Base-by-base conservation (phyloP, 805 yeast genomes). In the Ogataea methanolica region DNA sequence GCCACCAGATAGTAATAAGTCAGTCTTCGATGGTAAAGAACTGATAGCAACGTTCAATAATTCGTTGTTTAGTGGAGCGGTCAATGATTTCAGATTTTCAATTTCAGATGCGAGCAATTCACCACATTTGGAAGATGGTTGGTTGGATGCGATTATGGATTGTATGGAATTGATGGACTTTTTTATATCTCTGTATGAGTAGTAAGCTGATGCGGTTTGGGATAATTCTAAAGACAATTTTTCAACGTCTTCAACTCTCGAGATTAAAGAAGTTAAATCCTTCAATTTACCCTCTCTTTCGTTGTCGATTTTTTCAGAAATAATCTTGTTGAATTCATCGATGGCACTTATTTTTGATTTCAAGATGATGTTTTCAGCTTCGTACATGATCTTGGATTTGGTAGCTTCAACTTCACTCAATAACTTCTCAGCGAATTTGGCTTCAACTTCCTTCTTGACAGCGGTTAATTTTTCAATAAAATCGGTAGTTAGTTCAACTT, bases 271-370 rank as follows among this genome's bases (percentile, higher is more conserved):
- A 33, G 76, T 75, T 59, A 94, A 74, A 58, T 84, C 75, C 41
- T 85, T 75, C 58, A 91, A 78, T 62, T 94, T 83, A 26, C 90
- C 88, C 53, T 83, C 74, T 69, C 98, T 83, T 73, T 86, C 96
- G 12, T 64, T 53, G 53, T 85, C 91, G 45, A 91, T 76, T 49
- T 76, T 76, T 46, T 78, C 75, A 41, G 74, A 63, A 42, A 89
- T 72, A 48, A 79, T 71, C 45, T 74, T 70, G 52, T 82, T 78
- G 63, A 87, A 82, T 60, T 80, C 82, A 55, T 82, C 77, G 49
- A 88, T 80, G 56, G 85, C 84, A 55, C 81, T 83, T 43, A 83
- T 70, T 58, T 88, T 79, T 47, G 83, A 79, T 62, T 85, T 73
- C 9, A 81, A 71, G 31, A 88, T 76, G 46, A 83, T 82, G 67